phyloP scores from a whole-genome alignment of 2,329 filamentous ascomycete genomes.

The Cladobotryum protrusum region DNA sequence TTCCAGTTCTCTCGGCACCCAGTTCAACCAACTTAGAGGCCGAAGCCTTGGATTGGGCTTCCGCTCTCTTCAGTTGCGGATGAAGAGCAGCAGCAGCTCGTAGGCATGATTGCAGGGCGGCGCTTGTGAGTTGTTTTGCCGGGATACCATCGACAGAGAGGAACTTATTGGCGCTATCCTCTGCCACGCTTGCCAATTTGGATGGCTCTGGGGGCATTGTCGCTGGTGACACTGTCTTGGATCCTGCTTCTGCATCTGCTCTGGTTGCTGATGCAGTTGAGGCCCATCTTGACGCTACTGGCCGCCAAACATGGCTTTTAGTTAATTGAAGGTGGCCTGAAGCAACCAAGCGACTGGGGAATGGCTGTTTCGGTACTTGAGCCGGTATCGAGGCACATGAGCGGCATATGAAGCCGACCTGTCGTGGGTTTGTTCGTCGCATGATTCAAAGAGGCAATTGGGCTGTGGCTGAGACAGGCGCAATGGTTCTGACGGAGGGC shows the following conservation, averaged over 20 bases:
- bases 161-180: constrained; percentile 38
- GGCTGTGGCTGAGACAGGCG: not conserved
- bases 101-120: constrained; percentile 40
- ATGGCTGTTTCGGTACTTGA: constrained; percentile 18
- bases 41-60: constrained; percentile 38
- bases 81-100: constrained; percentile 39
- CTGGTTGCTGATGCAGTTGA: constrained; percentile 18
- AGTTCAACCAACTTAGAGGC: constrained; percentile 49
- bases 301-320: constrained; percentile 7
- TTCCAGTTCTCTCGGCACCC: constrained; percentile 29
- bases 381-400: constrained; percentile 34
- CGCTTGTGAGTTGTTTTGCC: constrained; percentile 35
- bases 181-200: constrained; percentile 35
- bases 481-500: no score
- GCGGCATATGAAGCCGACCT: constrained; percentile 36
- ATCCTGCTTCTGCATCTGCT: constrained; percentile 3
- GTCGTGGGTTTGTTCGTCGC: constrained; percentile 30
- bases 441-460: constrained; percentile 21
- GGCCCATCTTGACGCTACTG: constrained; percentile 20
- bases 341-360: constrained; percentile 20
- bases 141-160: constrained; percentile 40
- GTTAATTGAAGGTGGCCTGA: constrained; percentile 12
- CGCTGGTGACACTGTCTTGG: constrained; percentile 14
- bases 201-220: constrained; percentile 28
- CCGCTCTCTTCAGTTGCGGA: constrained; percentile 33